These are phyloP conservation scores for Macroventuria anomochaeta DNA, from an alignment of 2,329 filamentous ascomycete species.

Conservation along the genomic window DNA sequence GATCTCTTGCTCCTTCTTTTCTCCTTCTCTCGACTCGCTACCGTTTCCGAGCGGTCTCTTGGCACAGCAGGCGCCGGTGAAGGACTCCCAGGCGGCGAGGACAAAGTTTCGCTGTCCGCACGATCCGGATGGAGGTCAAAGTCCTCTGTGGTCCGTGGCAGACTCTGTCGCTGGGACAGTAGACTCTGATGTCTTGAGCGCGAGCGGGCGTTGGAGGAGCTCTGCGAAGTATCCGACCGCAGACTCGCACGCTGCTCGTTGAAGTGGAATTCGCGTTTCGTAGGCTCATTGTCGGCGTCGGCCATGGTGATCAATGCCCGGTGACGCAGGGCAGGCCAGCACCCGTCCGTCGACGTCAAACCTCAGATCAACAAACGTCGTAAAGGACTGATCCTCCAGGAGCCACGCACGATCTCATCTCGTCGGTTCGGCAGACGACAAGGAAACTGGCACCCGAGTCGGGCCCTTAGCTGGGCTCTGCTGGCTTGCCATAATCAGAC, in stretches of 20 bases:
- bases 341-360: not conserved
- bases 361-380: not conserved
- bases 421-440: not conserved
- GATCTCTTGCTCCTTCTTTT: conserved; percentile 20
- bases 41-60: conserved; percentile 8
- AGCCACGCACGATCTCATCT: not conserved
- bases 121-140: conserved; percentile 17
- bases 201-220: conserved; percentile 22
- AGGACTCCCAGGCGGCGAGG: conserved; percentile 11
- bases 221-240: conserved; percentile 29
- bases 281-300: conserved; percentile 35
- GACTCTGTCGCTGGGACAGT: conserved; percentile 4
- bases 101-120: conserved; percentile 17
- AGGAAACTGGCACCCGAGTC: conserved; percentile 5
- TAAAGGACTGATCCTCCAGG: not conserved
- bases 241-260: conserved; percentile 43
- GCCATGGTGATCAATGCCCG: conserved; percentile 23
- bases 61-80: conserved; percentile 20
- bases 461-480: not conserved
- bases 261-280: conserved; percentile 40
- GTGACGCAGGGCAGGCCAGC: conserved; percentile 9
- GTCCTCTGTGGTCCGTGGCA: conserved; percentile 4
- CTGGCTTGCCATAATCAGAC: not conserved
- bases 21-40: conserved; percentile 2
- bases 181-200: conserved; percentile 24